Base-by-base conservation (phyloP, 768 basidiomycete species). In the Suillus luteus region DNA sequence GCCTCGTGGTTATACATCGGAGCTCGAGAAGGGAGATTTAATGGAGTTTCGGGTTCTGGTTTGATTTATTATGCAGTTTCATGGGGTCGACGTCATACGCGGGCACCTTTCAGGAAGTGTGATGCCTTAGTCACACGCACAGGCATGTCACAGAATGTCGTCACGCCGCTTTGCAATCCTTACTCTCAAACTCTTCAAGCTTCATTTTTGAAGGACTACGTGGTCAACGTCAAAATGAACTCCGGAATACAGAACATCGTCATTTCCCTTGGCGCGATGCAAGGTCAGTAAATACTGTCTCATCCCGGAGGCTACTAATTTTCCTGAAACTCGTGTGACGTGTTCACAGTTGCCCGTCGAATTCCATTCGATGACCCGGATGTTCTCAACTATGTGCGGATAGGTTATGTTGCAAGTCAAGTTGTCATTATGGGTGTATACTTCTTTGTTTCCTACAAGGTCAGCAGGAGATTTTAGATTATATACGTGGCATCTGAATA, bases 211-310 rank as follows among this genome's bases (percentile, higher is more conserved):
- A 38, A 44, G 55, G 71, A 64, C 65, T 65, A 63, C 60, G 62
- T 64, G 62, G 65, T 64, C 62, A 51, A 61, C 46, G 60, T 35
- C 67, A 67, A 83, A 71, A 92, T 91, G 89, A 91, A 87, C 81
- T 76, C 90, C 40, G 88, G 87, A 58, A 79, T 94, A 37, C 84
- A 89, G 71, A 96, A 93, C 78, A 82, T 99, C 64, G 83, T 91
- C 69, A 85, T 98, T 72, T 96, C 95, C 60, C 90, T 99, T 67
- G 93, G 88, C 59, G 93, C 89, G 66, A 96, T 97, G 96, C 96
- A 97, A 74, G 64, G 93, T 93, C 61, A 57, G 81, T 71, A 15
- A 35, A 5, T 10, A 57, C 33, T 35, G 38, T 22, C 19, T 54
- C 37, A 24, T 35, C 24, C 9, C 22, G 37, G 24, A 40, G 5